Base-by-base conservation (phyloP, 345 rosid species). In the Brassica carinata region DNA sequence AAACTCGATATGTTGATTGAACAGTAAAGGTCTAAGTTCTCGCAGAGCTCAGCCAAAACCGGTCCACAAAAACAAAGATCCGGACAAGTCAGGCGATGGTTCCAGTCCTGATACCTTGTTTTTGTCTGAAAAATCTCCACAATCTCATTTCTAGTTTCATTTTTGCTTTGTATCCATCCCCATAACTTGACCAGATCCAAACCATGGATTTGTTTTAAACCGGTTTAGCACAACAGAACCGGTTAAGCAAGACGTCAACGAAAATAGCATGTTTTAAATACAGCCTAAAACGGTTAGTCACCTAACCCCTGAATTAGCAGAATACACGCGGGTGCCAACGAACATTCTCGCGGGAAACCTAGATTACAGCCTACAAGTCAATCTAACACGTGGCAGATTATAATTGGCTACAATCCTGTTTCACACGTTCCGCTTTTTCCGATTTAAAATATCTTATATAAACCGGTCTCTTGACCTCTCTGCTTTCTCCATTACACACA, bases 1-100 rank as follows among this genome's bases (percentile, higher is more conserved):
- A 88, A 86, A 75, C 92, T 91, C 1, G 98, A 96, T 79, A 34
- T 83, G 84, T 75, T 91, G 85, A 87, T 91, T 5, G 91, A 91
- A 77, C 87, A 81, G 71, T 91, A 96, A 83, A 87, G 73, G 69
- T 79, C 90, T 3, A 95, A 91, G 83, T 93, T 88, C 81, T 79
- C 93, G 0, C 91, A 82, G 82, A 82, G 76, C 69, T 85, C 88
- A 53, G 83, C 84, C 76, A 85, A 83, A 84, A 13, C 84, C 2
- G 88, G 82, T 0, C 84, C 87, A 5, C 77, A 69, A 38, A 90
- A 82, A 64, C 87, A 85, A 59, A 85, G 85, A 40, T 79, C 87
- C 4, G 87, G 82, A 38, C 84, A 84, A 77, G 87, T 87, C 26
- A 86, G 88, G 72, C 86, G 85, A 84, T 89, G 95, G 97, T 90